phyloP scores from a whole-genome alignment of 805 yeast genomes.

The Priceomyces melissophilus region DNA sequence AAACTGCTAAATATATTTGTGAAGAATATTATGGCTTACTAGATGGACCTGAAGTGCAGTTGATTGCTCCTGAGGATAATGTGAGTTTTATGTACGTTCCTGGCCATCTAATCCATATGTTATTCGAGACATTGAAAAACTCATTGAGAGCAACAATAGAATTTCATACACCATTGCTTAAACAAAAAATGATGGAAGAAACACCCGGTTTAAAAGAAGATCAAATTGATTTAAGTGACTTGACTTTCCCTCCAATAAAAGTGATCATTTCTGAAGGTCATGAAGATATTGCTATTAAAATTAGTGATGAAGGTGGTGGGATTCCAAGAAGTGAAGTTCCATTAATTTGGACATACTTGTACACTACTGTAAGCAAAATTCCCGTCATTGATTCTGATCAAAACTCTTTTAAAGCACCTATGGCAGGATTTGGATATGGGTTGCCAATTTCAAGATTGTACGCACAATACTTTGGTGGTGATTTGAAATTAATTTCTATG shows the following conservation, averaged over 20 bases:
- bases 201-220: slow-evolving; percentile 39
- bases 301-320: slow-evolving; percentile 93
- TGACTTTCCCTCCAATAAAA: slow-evolving; percentile 78
- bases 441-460: slow-evolving; percentile 81
- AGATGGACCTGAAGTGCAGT: slow-evolving; percentile 80
- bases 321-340: slow-evolving; percentile 82
- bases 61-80: slow-evolving; percentile 69
- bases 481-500: slow-evolving; percentile 81
- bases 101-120: slow-evolving; percentile 87
- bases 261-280: slow-evolving; percentile 84
- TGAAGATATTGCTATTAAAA: slow-evolving; percentile 87
- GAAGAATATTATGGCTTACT: slow-evolving; percentile 86
- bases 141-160: slow-evolving; percentile 88
- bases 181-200: slow-evolving; percentile 32
- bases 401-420: slow-evolving; percentile 77
- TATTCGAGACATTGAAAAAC: slow-evolving; percentile 84
- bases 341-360: slow-evolving; percentile 85
- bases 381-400: slow-evolving; percentile 59
- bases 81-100: slow-evolving; percentile 88
- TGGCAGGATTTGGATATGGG: slow-evolving; percentile 94
- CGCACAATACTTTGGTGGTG: slow-evolving; percentile 90
- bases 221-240: slow-evolving; percentile 52
- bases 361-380: slow-evolving; percentile 77
- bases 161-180: slow-evolving; percentile 55
- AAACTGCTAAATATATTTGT: slow-evolving; percentile 85